Evolutionary conservation across 2,329 filamentous ascomycete species (phyloP), one percentile per base, ranked within the genome.

Genomic region (Monosporascus sp.): DNA sequence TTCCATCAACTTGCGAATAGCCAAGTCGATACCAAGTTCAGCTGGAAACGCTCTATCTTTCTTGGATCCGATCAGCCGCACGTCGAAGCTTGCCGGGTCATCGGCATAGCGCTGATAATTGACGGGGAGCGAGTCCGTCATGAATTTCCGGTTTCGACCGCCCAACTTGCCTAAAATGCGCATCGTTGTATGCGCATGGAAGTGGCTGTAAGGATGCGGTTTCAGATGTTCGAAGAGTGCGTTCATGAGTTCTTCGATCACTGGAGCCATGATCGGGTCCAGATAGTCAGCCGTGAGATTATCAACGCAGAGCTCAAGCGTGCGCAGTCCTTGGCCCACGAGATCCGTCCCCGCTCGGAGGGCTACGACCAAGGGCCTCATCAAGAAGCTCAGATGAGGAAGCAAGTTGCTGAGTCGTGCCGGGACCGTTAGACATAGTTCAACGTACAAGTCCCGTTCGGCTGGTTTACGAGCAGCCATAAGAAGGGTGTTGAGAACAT

Each of bases 201-300:
- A 96, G 69, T 99, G 95, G 63, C 89, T 96, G 70, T 99, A 96
- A 0, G 94, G 94, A 57, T 92, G 87, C 7, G 94, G 95, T 62
- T 88, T 89, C 42, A 99, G 79, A 68, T 99, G 95, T 58, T 97
- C 92, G 79, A 96, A 99, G 1, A 99, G 78, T 1, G 93, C 93
- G 47, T 91, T 94, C 94, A 99, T 99, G 45, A 99, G 78, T 66
- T 99, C 94, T 63, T 99, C 93, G 70, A 99, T 97, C 25, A 97
- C 95, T 0, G 94, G 95, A 2, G 93, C 90, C 93, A 99, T 99
- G 63, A 99, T 97, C 0, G 94, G 95, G 62, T 99, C 94, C 15
- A 99, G 76, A 65, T 99, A 99, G 65, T 99, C 94, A 0, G 94
- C 93, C 0, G 95, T 99, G 0, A 99, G 80, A 62, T 99, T 99